Evolutionary conservation across 192 early-diverging fungal species (phyloP).

Genomic region (Linnemannia schmuckeri): DNA sequence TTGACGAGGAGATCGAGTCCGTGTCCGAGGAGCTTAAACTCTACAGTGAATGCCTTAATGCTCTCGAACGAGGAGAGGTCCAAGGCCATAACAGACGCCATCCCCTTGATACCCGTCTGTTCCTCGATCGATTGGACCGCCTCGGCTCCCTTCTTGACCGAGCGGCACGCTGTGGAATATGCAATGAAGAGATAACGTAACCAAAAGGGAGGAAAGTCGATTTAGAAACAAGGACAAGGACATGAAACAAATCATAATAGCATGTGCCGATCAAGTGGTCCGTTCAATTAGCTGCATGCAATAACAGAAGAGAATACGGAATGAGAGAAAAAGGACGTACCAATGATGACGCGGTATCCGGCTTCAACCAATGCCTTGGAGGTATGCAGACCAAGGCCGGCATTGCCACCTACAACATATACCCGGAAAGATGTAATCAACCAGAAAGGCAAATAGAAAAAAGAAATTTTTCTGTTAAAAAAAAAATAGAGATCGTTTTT

Average conservation of each 20-base stretch:
- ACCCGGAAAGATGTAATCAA: neutral
- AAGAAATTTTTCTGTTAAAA: neutral
- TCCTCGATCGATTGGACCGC: slow-evolving; percentile 2
- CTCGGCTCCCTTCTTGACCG: slow-evolving; percentile 8
- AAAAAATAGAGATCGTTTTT: neutral
- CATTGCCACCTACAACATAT: slow-evolving; percentile 15
- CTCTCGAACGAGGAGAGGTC: slow-evolving; percentile 18
- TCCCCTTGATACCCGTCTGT: neutral
- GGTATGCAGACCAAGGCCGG: slow-evolving; percentile 14
- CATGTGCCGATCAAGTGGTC: neutral
- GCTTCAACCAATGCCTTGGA: slow-evolving; percentile 17
- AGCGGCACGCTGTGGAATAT: neutral
- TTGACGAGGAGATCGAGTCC: slow-evolving; percentile 18
- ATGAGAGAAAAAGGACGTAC: neutral
- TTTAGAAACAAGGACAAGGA: too few relatives aligned
- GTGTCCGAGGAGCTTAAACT: neutral
- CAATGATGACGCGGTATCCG: slow-evolving; percentile 10
- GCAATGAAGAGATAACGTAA: neutral
- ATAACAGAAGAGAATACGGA: neutral
- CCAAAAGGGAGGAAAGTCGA: too few relatives aligned
- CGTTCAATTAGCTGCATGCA: neutral
- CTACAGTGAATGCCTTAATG: neutral
- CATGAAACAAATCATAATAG: neutral
- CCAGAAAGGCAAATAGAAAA: neutral
- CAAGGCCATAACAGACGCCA: neutral